Evolutionary conservation across 2,329 filamentous ascomycete genomes (phyloP).

Genomic region (Didymella keratinophila): DNA sequence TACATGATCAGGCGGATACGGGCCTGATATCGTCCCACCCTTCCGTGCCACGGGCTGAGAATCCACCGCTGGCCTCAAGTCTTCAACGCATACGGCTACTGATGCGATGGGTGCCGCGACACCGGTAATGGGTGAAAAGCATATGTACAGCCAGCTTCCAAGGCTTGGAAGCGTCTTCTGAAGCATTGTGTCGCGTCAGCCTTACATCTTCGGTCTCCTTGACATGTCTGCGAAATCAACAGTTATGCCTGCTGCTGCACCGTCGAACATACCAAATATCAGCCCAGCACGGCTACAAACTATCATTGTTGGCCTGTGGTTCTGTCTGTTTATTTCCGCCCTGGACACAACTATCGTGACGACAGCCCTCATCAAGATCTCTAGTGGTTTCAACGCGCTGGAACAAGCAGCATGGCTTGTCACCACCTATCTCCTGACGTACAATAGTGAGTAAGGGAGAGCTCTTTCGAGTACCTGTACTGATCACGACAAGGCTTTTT

Average conservation of each 20-base stretch:
- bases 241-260: constrained; percentile 1
- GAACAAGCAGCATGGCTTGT: constrained; percentile 44
- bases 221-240: neutral
- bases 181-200: neutral
- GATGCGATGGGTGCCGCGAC: constrained; percentile 6
- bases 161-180: neutral
- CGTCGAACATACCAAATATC: constrained; percentile 30
- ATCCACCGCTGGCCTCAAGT: constrained; percentile 3
- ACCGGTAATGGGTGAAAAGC: neutral
- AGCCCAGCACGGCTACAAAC: constrained; percentile 35
- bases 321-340: constrained; percentile 46
- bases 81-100: neutral
- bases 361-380: constrained; percentile 43
- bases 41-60: constrained; percentile 3
- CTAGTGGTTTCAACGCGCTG: constrained; percentile 37
- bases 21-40: constrained; percentile 6
- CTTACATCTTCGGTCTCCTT: neutral
- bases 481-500: constrained; percentile 35
- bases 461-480: neutral
- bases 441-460: constrained; percentile 30
- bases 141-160: neutral
- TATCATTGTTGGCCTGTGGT: constrained; percentile 43
- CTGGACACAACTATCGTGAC: constrained; percentile 46
- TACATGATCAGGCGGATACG: constrained; percentile 6
- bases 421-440: constrained; percentile 45